phyloP scores from a whole-genome alignment of 2,329 filamentous ascomycete genomes.

The Aspergillus piperis region DNA sequence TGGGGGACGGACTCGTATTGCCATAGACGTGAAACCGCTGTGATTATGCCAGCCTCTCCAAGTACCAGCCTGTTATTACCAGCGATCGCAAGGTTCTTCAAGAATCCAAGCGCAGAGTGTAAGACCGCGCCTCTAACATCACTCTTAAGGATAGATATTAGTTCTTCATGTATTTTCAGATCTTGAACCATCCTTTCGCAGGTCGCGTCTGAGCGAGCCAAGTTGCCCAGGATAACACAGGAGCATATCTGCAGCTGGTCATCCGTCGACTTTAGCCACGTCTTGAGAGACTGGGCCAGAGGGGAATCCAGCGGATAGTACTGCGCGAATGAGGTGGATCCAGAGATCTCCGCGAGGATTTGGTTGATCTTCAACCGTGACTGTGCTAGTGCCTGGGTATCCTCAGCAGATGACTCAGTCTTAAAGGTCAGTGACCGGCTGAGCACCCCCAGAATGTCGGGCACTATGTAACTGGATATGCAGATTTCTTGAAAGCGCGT shows the following conservation, averaged over 20 bases:
- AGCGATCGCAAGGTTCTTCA: slow-evolving; percentile 52
- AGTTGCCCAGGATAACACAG: slow-evolving; percentile 51
- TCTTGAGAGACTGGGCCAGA: slow-evolving; percentile 39
- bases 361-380: slow-evolving; percentile 44
- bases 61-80: slow-evolving; percentile 43
- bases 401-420: slow-evolving; percentile 32
- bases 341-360: slow-evolving; percentile 44
- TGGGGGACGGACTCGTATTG: slow-evolving; percentile 45
- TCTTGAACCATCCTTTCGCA: slow-evolving; percentile 45
- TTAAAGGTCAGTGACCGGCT: slow-evolving; percentile 32
- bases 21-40: slow-evolving; percentile 43
- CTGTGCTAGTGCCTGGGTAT: slow-evolving; percentile 38
- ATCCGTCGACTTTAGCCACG: slow-evolving; percentile 42
- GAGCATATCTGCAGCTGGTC: slow-evolving; percentile 50
- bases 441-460: slow-evolving; percentile 36
- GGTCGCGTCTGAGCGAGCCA: slow-evolving; percentile 47
- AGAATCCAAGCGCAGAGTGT: slow-evolving; percentile 48
- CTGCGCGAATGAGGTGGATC: slow-evolving; percentile 37
- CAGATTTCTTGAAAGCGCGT: slow-evolving; percentile 43
- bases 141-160: slow-evolving; percentile 44
- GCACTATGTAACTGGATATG: slow-evolving; percentile 35
- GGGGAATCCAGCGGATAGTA: slow-evolving; percentile 42
- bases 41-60: slow-evolving; percentile 42
- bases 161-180: slow-evolving; percentile 40
- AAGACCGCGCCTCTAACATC: slow-evolving; percentile 44